Evolutionary conservation across 106 monocot genomes (phyloP).

Genomic region (Allium fistulosum): DNA sequence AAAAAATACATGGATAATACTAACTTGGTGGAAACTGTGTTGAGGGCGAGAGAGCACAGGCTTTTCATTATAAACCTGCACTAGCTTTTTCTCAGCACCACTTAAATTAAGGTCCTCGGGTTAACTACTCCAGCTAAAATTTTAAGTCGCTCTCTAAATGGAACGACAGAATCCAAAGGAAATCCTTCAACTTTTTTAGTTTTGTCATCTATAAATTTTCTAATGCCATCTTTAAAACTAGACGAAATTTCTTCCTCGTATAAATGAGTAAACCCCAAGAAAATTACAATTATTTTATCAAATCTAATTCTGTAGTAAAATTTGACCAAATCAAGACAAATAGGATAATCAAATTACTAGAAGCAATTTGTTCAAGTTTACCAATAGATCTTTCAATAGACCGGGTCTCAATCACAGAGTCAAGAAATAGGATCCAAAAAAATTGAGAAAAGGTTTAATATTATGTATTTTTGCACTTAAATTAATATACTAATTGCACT

Average conservation of each 20-base stretch:
- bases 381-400: no score
- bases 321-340: no score
- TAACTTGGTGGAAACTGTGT: constrained; percentile 59
- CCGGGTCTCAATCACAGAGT: no score
- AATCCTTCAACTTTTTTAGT: constrained; percentile 67
- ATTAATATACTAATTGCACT: no score
- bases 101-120: constrained; percentile 71
- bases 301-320: no score
- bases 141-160: constrained; percentile 72
- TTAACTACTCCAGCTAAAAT: constrained; percentile 60
- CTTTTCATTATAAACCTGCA: constrained; percentile 75
- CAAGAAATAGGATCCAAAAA: no score
- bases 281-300: no score
- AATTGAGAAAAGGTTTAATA: no score
- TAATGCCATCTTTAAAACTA: constrained; percentile 54
- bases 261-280: no score
- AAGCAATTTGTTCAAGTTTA: no score
- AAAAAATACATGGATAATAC: neutral
- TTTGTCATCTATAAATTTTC: constrained; percentile 51
- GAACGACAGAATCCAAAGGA: constrained; percentile 48
- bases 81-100: constrained; percentile 59
- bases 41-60: constrained; percentile 87
- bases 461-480: no score
- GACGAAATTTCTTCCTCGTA: constrained; percentile 48
- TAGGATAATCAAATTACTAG: no score